Evolutionary conservation across 108 stramenopile genomes (phyloP), one percentile per base, ranked within the genome.

Genomic region (Skeletonema potamos): DNA sequence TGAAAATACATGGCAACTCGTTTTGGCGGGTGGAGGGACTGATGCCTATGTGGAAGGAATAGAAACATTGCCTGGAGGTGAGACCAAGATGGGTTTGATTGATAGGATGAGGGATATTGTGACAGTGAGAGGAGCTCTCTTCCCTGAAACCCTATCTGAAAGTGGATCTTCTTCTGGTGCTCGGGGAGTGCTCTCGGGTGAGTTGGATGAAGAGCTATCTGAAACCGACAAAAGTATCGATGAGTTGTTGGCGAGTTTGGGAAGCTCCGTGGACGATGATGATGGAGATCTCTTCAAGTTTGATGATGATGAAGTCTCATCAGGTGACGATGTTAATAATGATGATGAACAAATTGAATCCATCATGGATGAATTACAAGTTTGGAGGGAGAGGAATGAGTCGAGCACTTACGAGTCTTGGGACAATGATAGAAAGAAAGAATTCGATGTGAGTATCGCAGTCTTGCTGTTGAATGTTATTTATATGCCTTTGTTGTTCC

Each of bases 11-110:
- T 94, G 92, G 92, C 41, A 79, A 30, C 65, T 70, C 27, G 62
- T 94, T 27, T 62, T 94, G 68, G 87, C 85, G 48, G 92, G 92
- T 18, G 86, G 87, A n/a, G 85, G 85, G 4, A 77, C 87, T 27
- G 83, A 84, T 32, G 75, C 65, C 32, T 67, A 70, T 76, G 63
- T 56, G 55, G 66, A 27, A 39, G 77, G 48, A 67, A 74, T 37
- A 84, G 88, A 62, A 58, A 75, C 36, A 66, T 58, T 71, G 64
- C 37, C 32, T 26, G 64, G 68, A 9, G 62, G 74, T 11, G 79
- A 72, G 57, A 65, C 37, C 29, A 43, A 34, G 26, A 48, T 58
- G 28, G 83, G 83, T 13, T 39, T 73, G 30, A 57, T 73, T 58
- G 79, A 76, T 36, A 62, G 83, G 33, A 76, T 77, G 66, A 76